Evolutionary conservation across 2,329 filamentous ascomycete genomes (phyloP).

Genomic region (Ceratocystis colombiana): DNA sequence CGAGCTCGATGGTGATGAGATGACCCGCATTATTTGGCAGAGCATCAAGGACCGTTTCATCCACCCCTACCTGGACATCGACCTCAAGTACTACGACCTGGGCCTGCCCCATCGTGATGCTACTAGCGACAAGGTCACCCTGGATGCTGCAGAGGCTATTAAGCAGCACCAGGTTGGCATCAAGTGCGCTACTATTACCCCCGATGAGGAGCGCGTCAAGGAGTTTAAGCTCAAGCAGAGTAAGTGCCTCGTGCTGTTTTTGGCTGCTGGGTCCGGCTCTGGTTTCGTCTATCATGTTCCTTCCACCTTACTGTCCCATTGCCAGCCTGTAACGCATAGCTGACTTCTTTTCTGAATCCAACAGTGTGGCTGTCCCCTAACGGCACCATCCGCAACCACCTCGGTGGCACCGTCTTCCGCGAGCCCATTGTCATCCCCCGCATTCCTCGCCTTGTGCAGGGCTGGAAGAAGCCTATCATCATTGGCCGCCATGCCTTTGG

Average conservation of each 20-base stretch:
- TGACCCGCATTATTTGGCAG: conserved; percentile 99
- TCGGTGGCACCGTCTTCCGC: conserved; percentile 94
- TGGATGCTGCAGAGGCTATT: conserved; percentile 92
- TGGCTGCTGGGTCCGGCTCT: neutral
- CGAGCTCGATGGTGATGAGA: conserved; percentile 89
- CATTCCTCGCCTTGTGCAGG: conserved; percentile 85
- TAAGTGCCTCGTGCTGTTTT: conserved; percentile 37
- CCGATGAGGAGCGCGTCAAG: conserved; percentile 89
- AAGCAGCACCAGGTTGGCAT: conserved; percentile 98
- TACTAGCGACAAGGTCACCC: conserved; percentile 91
- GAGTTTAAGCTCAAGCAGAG: conserved; percentile 99
- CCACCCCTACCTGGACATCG: conserved; percentile 87
- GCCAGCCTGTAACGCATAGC: neutral
- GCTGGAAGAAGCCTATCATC: conserved; percentile 98
- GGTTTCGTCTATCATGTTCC: neutral
- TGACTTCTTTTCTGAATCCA: conserved; percentile 12
- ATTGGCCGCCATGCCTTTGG: conserved; percentile 97
- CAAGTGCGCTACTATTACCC: conserved; percentile 98
- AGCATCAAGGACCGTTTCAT: conserved; percentile 99
- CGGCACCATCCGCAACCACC: conserved; percentile 66
- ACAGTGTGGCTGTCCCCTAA: conserved; percentile 97
- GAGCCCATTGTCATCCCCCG: conserved; percentile 94
- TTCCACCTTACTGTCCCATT: too few relatives aligned
- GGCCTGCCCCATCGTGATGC: conserved; percentile 90
- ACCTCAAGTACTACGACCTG: conserved; percentile 96